Base-by-base conservation (phyloP, 768 basidiomycete species). In the Erythrobasidium yunnanense region DNA sequence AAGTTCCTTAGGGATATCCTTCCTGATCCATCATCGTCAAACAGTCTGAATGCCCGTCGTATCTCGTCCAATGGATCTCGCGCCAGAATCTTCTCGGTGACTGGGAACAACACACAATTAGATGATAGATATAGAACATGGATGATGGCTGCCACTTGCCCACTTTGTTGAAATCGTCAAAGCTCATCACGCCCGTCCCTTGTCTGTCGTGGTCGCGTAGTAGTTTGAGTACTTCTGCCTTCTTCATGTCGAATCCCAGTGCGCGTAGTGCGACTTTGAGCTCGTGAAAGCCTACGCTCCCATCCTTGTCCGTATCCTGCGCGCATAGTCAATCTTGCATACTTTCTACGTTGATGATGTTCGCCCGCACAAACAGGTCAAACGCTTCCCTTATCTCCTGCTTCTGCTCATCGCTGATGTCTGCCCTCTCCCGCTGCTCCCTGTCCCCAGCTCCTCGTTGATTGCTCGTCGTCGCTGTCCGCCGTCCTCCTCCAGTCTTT, bases 371-470 rank as follows among this genome's bases (percentile, higher is more conserved):
- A 75, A 99, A 99, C 60, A 99, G 85, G 77, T 97, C 93, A 73
- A 99, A 99, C 0, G 95, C 95, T 74, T 99, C 95, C 76, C 91
- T 91, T 62, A 97, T 92, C 77, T 99, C 95, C 72, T 90, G 88
- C 72, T 88, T 88, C 70, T 80, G 79, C 66, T 79, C 78, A 27
- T 66, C 68, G 57, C 66, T 58, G 4, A 69, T 45, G 20, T 67
- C 68, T 38, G 67, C 58, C 35, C 67, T 23, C 49, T 4, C 29
- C 35, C 8, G 18, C 29, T 4, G 23, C 23, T 27, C 32, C 29
- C 22, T 22, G 8, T 32, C 46, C 60, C 18, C 22, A 25, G 8
- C 45, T 49, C 30, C 27, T 22, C 32, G 47, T n/a, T 23, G 27
- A 22, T 27, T 7, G 8, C 7, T 23, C 29, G 11, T 23, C 50